Percentiles rank a stretch among this genome's conserved stretches.
phyloP scores from a whole-genome alignment of 1,284 basidiomycete species.

The Takashimella koratensis region DNA sequence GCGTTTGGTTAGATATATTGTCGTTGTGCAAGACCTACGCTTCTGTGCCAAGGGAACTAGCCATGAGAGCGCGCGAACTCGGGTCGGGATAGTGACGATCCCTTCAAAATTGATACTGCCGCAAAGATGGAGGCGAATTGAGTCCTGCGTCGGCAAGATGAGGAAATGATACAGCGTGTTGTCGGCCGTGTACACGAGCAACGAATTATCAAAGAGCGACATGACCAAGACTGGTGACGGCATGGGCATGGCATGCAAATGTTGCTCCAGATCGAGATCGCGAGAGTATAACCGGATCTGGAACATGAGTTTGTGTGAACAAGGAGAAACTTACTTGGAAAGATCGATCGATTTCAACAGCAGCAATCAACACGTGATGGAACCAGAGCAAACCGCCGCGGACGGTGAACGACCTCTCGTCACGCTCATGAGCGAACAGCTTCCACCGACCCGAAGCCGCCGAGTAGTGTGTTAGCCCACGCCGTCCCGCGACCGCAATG shows the following conservation, averaged over 20 bases:
- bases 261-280: slow-evolving; percentile 82
- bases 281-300: slow-evolving; percentile 94
- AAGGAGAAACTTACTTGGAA: slow-evolving; percentile 62
- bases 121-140: slow-evolving; percentile 81
- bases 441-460: slow-evolving; percentile 95
- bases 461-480: slow-evolving; percentile 91
- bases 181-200: slow-evolving; percentile 96
- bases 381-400: slow-evolving; percentile 95
- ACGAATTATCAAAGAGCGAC: slow-evolving; percentile 88
- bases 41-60: slow-evolving; percentile 92
- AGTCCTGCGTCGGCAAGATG: slow-evolving; percentile 77
- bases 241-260: slow-evolving; percentile 76
- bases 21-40: slow-evolving; percentile 65
- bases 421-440: slow-evolving; percentile 72
- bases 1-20: not conserved
- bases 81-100: slow-evolving; percentile 76
- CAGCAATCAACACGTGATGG: slow-evolving; percentile 89
- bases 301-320: not conserved
- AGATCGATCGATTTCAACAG: slow-evolving; percentile 72
- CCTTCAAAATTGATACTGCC: slow-evolving; percentile 94
- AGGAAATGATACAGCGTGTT: slow-evolving; percentile 92
- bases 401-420: slow-evolving; percentile 85
- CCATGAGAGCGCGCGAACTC: slow-evolving; percentile 93
- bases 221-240: slow-evolving; percentile 74
- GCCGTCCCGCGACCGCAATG: slow-evolving; percentile 86